These are phyloP conservation scores for Gryganskiella cystojenkinii DNA, from an alignment of 192 early-diverging fungal species.

Conservation along the genomic window DNA sequence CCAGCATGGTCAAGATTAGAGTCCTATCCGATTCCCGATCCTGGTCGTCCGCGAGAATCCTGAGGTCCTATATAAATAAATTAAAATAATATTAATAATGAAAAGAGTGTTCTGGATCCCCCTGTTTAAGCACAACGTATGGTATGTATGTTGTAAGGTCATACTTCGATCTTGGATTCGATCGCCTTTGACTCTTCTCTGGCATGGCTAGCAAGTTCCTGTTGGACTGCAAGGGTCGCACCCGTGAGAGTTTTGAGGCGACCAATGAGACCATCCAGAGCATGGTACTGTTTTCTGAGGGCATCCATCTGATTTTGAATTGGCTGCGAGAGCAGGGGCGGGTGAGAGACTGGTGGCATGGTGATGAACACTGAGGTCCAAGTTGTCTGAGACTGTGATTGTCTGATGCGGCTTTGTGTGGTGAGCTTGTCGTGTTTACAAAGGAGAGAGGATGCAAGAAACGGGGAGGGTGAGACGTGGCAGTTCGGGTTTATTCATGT, in stretches of 20 bases:
- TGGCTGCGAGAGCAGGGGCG: conserved; percentile 4
- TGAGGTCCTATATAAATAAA: conserved; percentile 54
- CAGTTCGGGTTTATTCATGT: too few species aligned
- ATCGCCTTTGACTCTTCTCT: conserved; percentile 46
- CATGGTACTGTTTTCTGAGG: conserved; percentile 44
- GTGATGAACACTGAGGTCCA: too few species aligned
- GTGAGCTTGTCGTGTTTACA: too few species aligned
- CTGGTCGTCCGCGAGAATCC: conserved; percentile 62
- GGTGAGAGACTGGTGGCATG: conserved; percentile 29
- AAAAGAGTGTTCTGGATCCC: too few species aligned
- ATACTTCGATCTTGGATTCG: conserved; percentile 42
- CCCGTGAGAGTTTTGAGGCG: conserved; percentile 35
- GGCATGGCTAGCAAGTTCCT: conserved; percentile 41
- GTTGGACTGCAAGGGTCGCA: conserved; percentile 29
- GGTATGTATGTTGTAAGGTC: background rate
- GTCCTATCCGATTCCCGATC: conserved; percentile 56
- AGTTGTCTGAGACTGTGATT: too few species aligned
- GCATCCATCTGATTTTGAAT: conserved; percentile 36
- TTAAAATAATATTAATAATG: too few species aligned
- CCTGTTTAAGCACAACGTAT: too few species aligned
- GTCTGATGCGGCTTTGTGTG: too few species aligned
- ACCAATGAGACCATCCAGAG: conserved; percentile 27
- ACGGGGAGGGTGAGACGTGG: too few species aligned
- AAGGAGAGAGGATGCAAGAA: too few species aligned
- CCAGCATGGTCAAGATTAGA: conserved; percentile 52